These are phyloP conservation scores for Byssoonygena ceratinophila DNA, from an alignment of 2,329 filamentous ascomycete species.

Conservation along the genomic window DNA sequence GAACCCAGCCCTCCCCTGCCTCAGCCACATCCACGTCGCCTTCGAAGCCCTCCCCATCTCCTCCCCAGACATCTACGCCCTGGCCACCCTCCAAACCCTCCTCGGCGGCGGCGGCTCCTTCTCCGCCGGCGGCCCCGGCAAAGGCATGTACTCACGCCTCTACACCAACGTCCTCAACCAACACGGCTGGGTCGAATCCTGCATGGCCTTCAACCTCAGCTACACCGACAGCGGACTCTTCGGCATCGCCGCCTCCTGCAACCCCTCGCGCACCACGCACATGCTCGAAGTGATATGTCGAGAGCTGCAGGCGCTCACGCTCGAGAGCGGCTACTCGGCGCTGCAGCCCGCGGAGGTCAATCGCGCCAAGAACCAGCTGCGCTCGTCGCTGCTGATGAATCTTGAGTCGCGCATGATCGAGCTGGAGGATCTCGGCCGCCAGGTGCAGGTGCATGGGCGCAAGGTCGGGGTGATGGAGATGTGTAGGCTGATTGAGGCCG, in stretches of 20 bases:
- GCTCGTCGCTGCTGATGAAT: constrained; percentile 88
- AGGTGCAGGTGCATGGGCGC: constrained; percentile 90
- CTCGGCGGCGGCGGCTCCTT: constrained; percentile 94
- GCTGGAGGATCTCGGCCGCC: constrained; percentile 84
- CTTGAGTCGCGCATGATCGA: constrained; percentile 95
- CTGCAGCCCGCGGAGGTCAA: constrained; percentile 69
- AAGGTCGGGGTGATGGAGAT: constrained; percentile 90
- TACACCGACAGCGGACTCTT: constrained; percentile 95
- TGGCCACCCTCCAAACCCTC: constrained; percentile 88
- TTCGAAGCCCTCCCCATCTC: constrained; percentile 90
- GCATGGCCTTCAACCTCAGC: constrained; percentile 91
- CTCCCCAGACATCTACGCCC: constrained; percentile 87
- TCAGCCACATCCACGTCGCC: constrained; percentile 88
- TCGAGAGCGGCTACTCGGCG: constrained; percentile 61
- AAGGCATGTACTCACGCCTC: constrained; percentile 96
- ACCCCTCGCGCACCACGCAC: constrained; percentile 61
- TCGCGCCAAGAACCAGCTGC: constrained; percentile 92
- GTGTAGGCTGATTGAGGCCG: constrained; percentile 71
- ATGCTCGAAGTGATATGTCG: constrained; percentile 96
- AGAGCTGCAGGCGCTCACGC: constrained; percentile 67
- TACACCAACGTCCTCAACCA: constrained; percentile 98
- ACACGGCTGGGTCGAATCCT: constrained; percentile 93
- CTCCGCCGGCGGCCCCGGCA: constrained; percentile 89
- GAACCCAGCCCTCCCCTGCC: constrained; percentile 65
- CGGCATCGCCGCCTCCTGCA: constrained; percentile 79